A percentile compares a stretch with the other conserved stretches of the same genome.
These are phyloP conservation scores for Fusarium begoniae DNA, from an alignment of 2,329 filamentous ascomycete species.

Conservation along the genomic window DNA sequence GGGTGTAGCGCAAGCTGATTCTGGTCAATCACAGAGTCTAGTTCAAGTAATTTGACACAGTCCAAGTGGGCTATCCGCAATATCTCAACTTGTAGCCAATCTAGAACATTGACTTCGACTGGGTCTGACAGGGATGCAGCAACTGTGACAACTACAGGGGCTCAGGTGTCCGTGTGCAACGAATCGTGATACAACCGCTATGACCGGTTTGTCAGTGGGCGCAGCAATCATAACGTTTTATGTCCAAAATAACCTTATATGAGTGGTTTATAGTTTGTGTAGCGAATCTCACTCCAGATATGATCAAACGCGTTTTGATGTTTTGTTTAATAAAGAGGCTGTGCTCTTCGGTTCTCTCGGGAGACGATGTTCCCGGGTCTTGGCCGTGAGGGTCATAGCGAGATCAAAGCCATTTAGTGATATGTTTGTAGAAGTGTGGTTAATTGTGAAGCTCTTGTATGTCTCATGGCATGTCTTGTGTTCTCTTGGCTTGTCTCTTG, in stretches of 20 bases:
- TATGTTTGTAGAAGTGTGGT: background rate
- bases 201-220: background rate
- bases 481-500: background rate
- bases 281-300: background rate
- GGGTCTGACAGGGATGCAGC: background rate
- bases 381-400: slow-evolving; percentile 47
- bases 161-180: background rate
- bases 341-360: background rate
- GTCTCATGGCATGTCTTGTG: background rate
- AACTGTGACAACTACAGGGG: background rate
- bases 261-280: background rate
- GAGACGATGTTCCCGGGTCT: slow-evolving; percentile 5
- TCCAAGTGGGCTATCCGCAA: background rate
- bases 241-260: background rate
- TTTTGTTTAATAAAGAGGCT: slow-evolving; percentile 15
- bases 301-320: background rate
- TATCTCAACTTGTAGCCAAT: background rate
- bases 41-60: background rate
- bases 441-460: background rate
- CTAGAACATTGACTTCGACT: background rate
- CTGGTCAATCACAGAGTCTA: background rate
- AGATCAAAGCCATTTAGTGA: background rate
- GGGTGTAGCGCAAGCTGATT: background rate
- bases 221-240: background rate
- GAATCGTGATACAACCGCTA: background rate